Conservation (phyloP, 2,329 filamentous ascomycete genomes). For the Sporothrix mexicana region DNA sequence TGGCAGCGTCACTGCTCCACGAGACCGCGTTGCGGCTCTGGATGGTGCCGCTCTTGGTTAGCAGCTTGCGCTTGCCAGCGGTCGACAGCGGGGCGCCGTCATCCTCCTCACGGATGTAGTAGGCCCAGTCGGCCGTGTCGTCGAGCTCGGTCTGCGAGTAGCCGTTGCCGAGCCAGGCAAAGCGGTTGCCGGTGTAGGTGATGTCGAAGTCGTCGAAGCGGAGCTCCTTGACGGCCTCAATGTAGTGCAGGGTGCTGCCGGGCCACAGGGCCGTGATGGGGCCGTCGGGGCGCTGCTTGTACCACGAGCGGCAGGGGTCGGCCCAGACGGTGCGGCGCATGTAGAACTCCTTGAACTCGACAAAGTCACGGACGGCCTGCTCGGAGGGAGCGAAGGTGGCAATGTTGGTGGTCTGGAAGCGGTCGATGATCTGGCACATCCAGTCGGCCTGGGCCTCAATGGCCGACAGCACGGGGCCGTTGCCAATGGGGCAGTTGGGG, state of each 20-base stretch:
- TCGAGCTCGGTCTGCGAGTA: slow-evolving; percentile 53
- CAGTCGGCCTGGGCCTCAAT: slow-evolving; percentile 45
- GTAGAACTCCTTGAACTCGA: slow-evolving; percentile 44
- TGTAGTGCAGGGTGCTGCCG: slow-evolving; percentile 40
- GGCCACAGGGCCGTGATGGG: slow-evolving; percentile 41
- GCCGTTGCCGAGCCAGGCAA: slow-evolving; percentile 45
- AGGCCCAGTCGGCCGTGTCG: slow-evolving; percentile 46
- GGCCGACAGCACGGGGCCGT: slow-evolving; percentile 36
- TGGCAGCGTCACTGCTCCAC: slow-evolving; percentile 36
- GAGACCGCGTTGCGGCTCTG: slow-evolving; percentile 35
- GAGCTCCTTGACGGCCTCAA: slow-evolving; percentile 42
- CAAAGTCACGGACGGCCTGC: slow-evolving; percentile 39
- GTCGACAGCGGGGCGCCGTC: slow-evolving; percentile 35
- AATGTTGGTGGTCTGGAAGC: slow-evolving; percentile 57
- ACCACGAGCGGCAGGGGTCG: slow-evolving; percentile 43
- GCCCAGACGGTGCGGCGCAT: slow-evolving; percentile 44
- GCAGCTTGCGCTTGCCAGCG: slow-evolving; percentile 37
- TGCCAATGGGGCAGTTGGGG: slow-evolving; percentile 38
- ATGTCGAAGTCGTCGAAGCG: slow-evolving; percentile 46
- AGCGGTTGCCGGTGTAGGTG: slow-evolving; percentile 37
- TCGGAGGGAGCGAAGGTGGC: slow-evolving; percentile 41
- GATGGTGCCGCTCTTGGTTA: slow-evolving; percentile 42
- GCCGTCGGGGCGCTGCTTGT: slow-evolving; percentile 40
- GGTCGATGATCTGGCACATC: slow-evolving; percentile 57
- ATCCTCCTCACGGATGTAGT: slow-evolving; percentile 36